These are phyloP conservation scores for Claviceps monticola DNA, from an alignment of 2,329 filamentous ascomycete genomes.

Conservation along the genomic window DNA sequence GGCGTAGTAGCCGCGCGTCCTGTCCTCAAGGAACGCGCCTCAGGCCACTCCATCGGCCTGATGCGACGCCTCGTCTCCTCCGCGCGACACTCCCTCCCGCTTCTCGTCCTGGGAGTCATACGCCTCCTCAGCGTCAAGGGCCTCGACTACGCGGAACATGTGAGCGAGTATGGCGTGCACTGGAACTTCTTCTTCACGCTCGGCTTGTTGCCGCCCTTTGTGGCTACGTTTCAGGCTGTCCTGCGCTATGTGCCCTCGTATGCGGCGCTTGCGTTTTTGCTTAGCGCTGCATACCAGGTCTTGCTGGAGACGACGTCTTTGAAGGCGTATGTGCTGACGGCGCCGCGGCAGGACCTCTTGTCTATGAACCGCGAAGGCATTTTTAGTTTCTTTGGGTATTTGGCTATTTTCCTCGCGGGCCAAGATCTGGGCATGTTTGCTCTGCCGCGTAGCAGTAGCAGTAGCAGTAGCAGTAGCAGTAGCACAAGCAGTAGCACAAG, in stretches of 20 bases:
- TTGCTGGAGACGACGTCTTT: constrained; percentile 63
- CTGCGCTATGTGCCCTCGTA: constrained; percentile 63
- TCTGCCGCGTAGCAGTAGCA: constrained; percentile 45
- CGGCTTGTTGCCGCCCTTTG: constrained; percentile 74
- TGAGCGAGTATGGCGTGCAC: constrained; percentile 93
- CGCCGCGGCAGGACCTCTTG: constrained; percentile 63
- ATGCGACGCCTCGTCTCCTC: constrained; percentile 48
- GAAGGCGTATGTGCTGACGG: constrained; percentile 70
- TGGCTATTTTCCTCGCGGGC: constrained; percentile 86
- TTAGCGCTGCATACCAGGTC: constrained; percentile 60
- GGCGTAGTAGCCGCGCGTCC: constrained; percentile 81
- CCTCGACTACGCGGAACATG: constrained; percentile 90
- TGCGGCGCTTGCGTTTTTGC: constrained; percentile 55
- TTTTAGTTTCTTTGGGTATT: constrained; percentile 88
- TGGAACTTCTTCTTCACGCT: constrained; percentile 99
- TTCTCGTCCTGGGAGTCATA: constrained; percentile 66
- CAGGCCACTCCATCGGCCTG: constrained; percentile 35
- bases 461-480: constrained; percentile 29
- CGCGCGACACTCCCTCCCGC: constrained; percentile 66
- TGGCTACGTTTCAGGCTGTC: constrained; percentile 66
- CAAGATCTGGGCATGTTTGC: constrained; percentile 71
- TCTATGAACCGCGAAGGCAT: constrained; percentile 90
- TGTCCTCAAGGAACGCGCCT: constrained; percentile 54
- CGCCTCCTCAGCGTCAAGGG: constrained; percentile 84
- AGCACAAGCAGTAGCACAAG: constrained; percentile 21